Base-by-base conservation (phyloP, 495 filamentous ascomycete species). In the Melanomma pulvis-pyrius region DNA sequence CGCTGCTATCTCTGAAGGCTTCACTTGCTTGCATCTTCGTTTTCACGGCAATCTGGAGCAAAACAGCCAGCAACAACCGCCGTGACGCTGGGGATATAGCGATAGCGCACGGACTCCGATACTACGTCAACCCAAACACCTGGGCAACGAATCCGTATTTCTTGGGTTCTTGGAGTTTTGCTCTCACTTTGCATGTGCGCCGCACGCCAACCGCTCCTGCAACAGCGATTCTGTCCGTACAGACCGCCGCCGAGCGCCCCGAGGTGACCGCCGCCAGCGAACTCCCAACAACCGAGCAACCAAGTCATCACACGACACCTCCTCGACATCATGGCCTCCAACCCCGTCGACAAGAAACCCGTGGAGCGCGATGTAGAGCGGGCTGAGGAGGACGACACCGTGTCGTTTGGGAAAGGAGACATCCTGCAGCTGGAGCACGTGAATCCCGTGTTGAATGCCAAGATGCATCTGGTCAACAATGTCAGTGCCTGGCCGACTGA, bases 381-480 rank as follows among this genome's bases (percentile, higher is more conserved):
- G 6, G 48, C 12, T 48, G 22, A 8, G 11, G 49, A 63, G 12
- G 60, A 69, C 47, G 60, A 46, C 0, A 17, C 30, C 1, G 7
- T 44, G 15, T 59, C 54, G 25, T 22, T 65, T 17, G 50, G 41
- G 12, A 75, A 74, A 58, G 74, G 70, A 34, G 75, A 78, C 59
- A 63, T 78, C 11, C 63, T 78, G 17, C 59, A 62, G 25, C 61
- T 69, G 1, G 75, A 78, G 61, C 58, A 82, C 53, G 74, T 85
- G 50, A 87, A 90, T 66, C 84, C 83, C n/a, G 86, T 82, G 11
- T 76, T 90, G 58, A 85, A 83, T 59, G 82, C 82, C 12, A 90
- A 90, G 73, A 90, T 90, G 86, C 79, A 83, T 55, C 72, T 90
- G 66, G 81, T 90, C 63, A 91, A 91, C 73, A 83, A 90, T 73